Percentiles rank a stretch among this genome's conserved stretches.
phyloP scores from a whole-genome alignment of 78 protist genomes.

The Cavenderia fasciculata region DNA sequence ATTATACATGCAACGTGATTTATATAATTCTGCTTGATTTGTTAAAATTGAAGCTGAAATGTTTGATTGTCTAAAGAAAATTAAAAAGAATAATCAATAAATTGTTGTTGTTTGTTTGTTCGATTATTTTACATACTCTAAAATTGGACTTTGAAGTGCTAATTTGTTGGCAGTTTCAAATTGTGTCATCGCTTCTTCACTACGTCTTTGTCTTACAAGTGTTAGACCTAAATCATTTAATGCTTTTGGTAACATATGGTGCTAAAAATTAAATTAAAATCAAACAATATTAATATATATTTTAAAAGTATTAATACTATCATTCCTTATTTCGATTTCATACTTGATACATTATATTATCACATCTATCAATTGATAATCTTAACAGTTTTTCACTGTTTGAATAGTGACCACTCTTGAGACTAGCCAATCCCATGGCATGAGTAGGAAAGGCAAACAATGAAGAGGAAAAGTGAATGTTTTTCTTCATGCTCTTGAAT shows the following conservation, averaged over 20 bases:
- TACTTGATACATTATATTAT: neutral
- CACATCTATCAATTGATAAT: conserved; percentile 21
- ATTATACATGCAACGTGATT: conserved; percentile 4
- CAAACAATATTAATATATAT: neutral
- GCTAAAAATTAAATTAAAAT: neutral
- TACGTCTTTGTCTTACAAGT: conserved; percentile 43
- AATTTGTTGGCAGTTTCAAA: no score
- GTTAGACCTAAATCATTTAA: conserved; percentile 53
- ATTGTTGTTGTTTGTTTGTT: neutral
- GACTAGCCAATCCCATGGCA: conserved; percentile 36
- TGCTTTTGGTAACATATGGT: conserved; percentile 5
- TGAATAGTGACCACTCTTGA: conserved; percentile 30
- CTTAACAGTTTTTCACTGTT: conserved; percentile 4
- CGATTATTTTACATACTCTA: neutral
- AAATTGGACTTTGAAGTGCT: neutral
- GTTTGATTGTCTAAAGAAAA: neutral
- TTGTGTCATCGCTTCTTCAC: no score
- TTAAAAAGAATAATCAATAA: neutral
- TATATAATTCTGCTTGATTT: conserved; percentile 48
- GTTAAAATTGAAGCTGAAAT: conserved; percentile 33
- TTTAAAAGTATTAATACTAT: neutral
- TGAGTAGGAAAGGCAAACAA: conserved; percentile 38
- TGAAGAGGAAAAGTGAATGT: conserved; percentile 42
- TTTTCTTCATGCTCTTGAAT: conserved; percentile 5
- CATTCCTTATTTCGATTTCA: no score